Evolutionary conservation across 23 red algal genomes (phyloP), one percentile per base, ranked within the genome.

Genomic region (Pyropia haitanensis): DNA sequence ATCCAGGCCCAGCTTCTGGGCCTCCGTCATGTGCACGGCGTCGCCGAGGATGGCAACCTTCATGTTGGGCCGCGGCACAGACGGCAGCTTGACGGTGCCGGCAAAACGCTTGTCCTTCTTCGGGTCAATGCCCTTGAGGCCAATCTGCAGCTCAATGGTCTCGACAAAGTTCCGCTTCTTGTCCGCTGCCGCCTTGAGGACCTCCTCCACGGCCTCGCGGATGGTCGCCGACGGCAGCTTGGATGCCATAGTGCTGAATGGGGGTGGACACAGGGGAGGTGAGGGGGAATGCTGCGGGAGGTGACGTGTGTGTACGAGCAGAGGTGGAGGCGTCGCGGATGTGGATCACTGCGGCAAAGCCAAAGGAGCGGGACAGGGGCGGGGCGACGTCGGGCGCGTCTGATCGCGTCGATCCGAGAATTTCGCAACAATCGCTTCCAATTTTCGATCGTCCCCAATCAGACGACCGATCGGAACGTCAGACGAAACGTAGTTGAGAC

Each of bases 101-200:
- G 86, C 78, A 58, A 98, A 98, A 87, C 94, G 94, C 75, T 98
- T 98, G 69, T 98, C 94, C 70, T 98, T 98, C 80, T 98, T 89
- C 22, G 94, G 80, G 71, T 98, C 94, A 61, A 91, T 91, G 66
- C 91, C 91, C 70, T 98, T 98, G 19, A 98, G 76, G 19, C 94
- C 94, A 63, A 98, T 89, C 78, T 98, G 94, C 50, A 98, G 86
- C 70, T 98, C 94, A 57, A 98, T 79, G 3, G 94, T 98, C 71
- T 98, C 94, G 44, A 87, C 71, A 85, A 98, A 98, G 80, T 98
- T 98, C 2, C 94, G 53, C 76, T 98, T 98, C 64, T 87, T 89
- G 53, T 98, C 94, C n/a, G 66, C 62, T 2, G 90, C 33, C 67
- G 91, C 94, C 23, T 56, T 53, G 58, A 98, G 63, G 31, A 98